Evolutionary conservation across 1,284 basidiomycete species (phyloP).

Genomic region (Vanrija humicola): DNA sequence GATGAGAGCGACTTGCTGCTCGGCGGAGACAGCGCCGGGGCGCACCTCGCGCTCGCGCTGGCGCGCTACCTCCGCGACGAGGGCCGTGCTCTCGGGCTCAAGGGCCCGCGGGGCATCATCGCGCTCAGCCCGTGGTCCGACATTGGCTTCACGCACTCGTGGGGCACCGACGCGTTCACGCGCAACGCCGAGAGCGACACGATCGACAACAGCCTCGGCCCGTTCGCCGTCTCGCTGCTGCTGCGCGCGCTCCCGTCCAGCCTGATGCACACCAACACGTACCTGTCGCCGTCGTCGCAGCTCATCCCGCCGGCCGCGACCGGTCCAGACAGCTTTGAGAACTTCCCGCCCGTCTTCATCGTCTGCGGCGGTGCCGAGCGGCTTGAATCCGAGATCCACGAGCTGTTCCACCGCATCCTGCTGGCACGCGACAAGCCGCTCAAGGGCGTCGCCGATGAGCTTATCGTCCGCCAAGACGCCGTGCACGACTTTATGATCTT

Average conservation of each 20-base stretch:
- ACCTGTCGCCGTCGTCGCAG: constrained; percentile 38
- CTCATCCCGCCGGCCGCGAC: constrained; percentile 19
- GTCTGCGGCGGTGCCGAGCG: constrained; percentile 42
- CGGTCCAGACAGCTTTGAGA: constrained; percentile 21
- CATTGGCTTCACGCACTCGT: constrained; percentile 46
- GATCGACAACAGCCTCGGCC: constrained; percentile 43
- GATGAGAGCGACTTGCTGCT: constrained; percentile 59
- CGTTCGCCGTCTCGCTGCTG: constrained; percentile 40
- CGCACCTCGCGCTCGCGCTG: constrained; percentile 60
- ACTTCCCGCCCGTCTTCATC: constrained; percentile 40
- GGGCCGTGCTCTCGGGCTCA: constrained; percentile 22
- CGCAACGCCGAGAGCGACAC: constrained; percentile 35
- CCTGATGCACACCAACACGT: constrained; percentile 31
- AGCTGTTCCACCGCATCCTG: constrained; percentile 30
- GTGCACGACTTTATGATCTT: constrained; percentile 47
- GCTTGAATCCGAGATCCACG: constrained; percentile 30
- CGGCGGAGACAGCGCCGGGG: constrained; percentile 67
- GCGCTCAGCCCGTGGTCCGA: constrained; percentile 61
- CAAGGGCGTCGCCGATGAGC: constrained; percentile 14
- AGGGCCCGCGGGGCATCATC: constrained; percentile 54
- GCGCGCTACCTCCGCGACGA: constrained; percentile 37
- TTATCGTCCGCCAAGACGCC: constrained; percentile 26
- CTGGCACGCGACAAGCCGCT: constrained; percentile 10
- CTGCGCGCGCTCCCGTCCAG: constrained; percentile 31
- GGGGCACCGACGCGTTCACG: constrained; percentile 28